Percentiles rank a stretch among this genome's conserved stretches.
These are phyloP conservation scores for Acacia confusa DNA, from an alignment of 306 rosid species.

Conservation along the genomic window DNA sequence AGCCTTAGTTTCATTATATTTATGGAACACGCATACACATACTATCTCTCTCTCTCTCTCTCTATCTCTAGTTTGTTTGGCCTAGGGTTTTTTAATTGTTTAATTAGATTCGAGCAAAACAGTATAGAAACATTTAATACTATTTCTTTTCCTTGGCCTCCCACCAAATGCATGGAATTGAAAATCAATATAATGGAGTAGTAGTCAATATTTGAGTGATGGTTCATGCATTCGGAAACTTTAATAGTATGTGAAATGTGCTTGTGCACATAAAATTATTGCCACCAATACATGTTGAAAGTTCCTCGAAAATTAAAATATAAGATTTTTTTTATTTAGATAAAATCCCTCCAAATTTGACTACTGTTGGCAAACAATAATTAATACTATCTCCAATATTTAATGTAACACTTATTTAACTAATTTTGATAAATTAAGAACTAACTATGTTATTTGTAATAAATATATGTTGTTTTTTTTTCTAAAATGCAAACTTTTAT, in stretches of 20 bases:
- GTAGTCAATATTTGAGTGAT: constrained; percentile 43
- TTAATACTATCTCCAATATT: not conserved
- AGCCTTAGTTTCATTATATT: not conserved
- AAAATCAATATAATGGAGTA: not conserved
- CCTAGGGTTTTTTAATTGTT: not conserved
- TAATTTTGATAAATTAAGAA: too few species aligned
- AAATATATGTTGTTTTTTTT: too few species aligned
- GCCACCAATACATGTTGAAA: constrained; percentile 19
- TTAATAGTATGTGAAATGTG: constrained; percentile 37
- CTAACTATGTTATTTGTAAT: too few species aligned
- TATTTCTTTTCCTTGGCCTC: constrained; percentile 17
- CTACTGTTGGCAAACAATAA: constrained; percentile 10
- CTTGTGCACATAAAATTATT: constrained; percentile 7
- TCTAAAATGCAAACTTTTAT: too few species aligned
- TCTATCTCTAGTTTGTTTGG: not conserved
- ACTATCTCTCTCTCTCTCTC: not conserved
- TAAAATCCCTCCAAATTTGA: constrained; percentile 43
- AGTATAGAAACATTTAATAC: constrained; percentile 17
- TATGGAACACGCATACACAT: too few species aligned
- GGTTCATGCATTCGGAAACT: constrained; percentile 26
- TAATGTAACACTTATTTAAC: too few species aligned
- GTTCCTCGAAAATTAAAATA: constrained; percentile 24
- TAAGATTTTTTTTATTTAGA: not conserved
- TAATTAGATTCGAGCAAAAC: not conserved
- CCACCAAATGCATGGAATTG: constrained; percentile 23